Evolutionary conservation across 202 grass and related monocot genomes (phyloP), one percentile per base, ranked within the genome.

Genomic region (Digitaria exilis): DNA sequence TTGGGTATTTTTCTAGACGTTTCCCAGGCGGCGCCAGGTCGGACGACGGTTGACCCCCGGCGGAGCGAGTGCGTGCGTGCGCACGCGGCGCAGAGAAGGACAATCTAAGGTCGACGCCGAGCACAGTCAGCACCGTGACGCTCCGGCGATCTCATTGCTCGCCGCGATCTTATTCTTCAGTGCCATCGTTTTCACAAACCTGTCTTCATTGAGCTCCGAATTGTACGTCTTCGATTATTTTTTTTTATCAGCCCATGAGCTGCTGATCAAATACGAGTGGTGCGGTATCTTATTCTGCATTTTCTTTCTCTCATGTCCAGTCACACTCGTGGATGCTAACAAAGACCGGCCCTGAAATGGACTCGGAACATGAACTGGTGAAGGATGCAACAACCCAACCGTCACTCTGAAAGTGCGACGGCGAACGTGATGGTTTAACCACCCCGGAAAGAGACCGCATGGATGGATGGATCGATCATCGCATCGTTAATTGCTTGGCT

Each of bases 71-170:
- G 30, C 49, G 77, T n/a, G n/a, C n/a, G n/a, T n/a, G n/a, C n/a
- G n/a, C n/a, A n/a, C 2, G 78, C 2, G 78, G 31, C 56, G 32
- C 31, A 10, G 72, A 50, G 51, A 62, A 75, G 54, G 75, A 83
- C 75, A 75, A 56, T n/a, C n/a, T n/a, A n/a, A 74, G 13, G 69
- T 37, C 82, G 68, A 75, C 69, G 62, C 75, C 84, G 22, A 48
- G 63, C 16, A 49, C 80, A 80, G 84, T 83, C 88, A 87, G 79
- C 52, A 55, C 68, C 32, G 8, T 52, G 80, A 87, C 69, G 75
- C 51, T 43, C 54, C 32, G 6, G 61, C 60, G 68, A 90, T 83
- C 37, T 77, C 64, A 18, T 82, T 57, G 82, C 82, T 78, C 41
- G 30, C 51, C 41, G 34, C 0, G 56, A 83, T 90, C 75, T 39